A percentile compares a stretch with the other conserved stretches of the same genome.
Evolutionary conservation across 805 yeast species (phyloP).

Genomic region (Lachancea sp.): DNA sequence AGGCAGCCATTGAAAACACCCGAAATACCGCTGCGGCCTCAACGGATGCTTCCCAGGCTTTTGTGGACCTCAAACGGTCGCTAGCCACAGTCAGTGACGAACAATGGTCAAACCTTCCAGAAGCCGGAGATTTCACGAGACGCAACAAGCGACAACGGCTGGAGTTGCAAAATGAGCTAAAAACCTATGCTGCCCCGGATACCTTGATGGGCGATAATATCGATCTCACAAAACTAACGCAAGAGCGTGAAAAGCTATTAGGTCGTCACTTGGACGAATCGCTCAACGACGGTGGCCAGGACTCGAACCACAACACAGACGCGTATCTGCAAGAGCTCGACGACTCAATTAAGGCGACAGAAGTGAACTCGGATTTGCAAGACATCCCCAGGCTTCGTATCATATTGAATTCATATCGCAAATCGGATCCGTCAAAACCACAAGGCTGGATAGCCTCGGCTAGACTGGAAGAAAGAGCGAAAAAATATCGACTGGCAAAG

Average conservation of each 20-base stretch:
- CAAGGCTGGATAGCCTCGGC: slow-evolving; percentile 87
- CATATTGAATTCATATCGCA: slow-evolving; percentile 60
- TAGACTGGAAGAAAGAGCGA: slow-evolving; percentile 61
- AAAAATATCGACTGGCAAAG: slow-evolving; percentile 50
- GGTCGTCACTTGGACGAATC: slow-evolving; percentile 46
- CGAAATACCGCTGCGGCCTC: slow-evolving; percentile 13
- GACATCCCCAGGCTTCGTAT: slow-evolving; percentile 54
- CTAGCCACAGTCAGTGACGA: slow-evolving; percentile 53
- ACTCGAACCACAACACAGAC: slow-evolving; percentile 31
- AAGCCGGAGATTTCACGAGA: slow-evolving; percentile 80
- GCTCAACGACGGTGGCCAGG: slow-evolving; percentile 11
- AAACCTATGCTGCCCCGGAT: slow-evolving; percentile 84
- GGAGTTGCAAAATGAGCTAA: slow-evolving; percentile 52
- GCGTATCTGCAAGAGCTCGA: slow-evolving; percentile 40
- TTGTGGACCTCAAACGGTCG: slow-evolving; percentile 61
- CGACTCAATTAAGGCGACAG: slow-evolving; percentile 3
- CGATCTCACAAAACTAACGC: slow-evolving; percentile 46
- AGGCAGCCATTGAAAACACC: slow-evolving; percentile 2
- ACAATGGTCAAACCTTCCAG: slow-evolving; percentile 81
- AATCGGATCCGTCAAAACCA: slow-evolving; percentile 65
- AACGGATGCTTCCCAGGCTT: slow-evolving; percentile 43
- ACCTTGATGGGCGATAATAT: slow-evolving; percentile 41
- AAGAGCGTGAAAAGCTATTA: slow-evolving; percentile 58
- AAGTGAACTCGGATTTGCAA: slow-evolving; percentile 35
- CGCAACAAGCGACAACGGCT: slow-evolving; percentile 66